Conservation (phyloP, 768 basidiomycete genomes). For the Naganishia kalamii region DNA sequence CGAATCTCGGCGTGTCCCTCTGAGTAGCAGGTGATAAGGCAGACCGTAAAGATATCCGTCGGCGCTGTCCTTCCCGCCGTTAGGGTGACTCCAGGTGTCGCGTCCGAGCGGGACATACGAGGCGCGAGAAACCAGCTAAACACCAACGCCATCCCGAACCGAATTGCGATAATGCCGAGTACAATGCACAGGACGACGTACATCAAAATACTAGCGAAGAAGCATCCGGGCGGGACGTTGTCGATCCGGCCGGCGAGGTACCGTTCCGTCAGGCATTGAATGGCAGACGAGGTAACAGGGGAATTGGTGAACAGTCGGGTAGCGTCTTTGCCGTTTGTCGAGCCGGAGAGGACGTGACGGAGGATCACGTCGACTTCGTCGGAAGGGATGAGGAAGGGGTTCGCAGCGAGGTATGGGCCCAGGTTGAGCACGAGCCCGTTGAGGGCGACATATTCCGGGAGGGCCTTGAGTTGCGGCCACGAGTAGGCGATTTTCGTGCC, state of each 20-base stretch:
- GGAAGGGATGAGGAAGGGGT: conserved; percentile 60
- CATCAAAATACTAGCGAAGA: conserved; percentile 78
- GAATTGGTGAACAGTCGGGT: conserved; percentile 79
- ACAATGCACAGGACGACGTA: conserved; percentile 88
- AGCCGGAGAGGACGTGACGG: conserved; percentile 58
- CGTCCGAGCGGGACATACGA: conserved; percentile 58
- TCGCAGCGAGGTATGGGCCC: conserved; percentile 70
- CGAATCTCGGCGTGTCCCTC: conserved; percentile 90
- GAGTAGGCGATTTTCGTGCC: conserved; percentile 71
- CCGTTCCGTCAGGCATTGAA: conserved; percentile 74
- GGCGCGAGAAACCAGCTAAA: conserved; percentile 95
- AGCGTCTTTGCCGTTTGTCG: conserved; percentile 69
- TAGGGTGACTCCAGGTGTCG: conserved; percentile 42
- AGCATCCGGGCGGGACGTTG: conserved; percentile 92
- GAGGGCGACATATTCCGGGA: conserved; percentile 72
- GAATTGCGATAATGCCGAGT: conserved; percentile 77
- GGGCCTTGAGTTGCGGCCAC: conserved; percentile 76
- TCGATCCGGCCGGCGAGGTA: conserved; percentile 94
- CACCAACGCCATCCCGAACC: conserved; percentile 90
- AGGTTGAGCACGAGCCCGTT: conserved; percentile 94
- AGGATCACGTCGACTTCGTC: conserved; percentile 79
- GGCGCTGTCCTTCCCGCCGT: conserved; percentile 13
- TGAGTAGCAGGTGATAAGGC: conserved; percentile 94
- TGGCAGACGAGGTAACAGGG: conserved; percentile 58
- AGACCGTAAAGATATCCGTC: conserved; percentile 87